These are phyloP conservation scores for Zygosaccharomyces rouxii DNA, from an alignment of 805 yeast species.

Conservation along the genomic window DNA sequence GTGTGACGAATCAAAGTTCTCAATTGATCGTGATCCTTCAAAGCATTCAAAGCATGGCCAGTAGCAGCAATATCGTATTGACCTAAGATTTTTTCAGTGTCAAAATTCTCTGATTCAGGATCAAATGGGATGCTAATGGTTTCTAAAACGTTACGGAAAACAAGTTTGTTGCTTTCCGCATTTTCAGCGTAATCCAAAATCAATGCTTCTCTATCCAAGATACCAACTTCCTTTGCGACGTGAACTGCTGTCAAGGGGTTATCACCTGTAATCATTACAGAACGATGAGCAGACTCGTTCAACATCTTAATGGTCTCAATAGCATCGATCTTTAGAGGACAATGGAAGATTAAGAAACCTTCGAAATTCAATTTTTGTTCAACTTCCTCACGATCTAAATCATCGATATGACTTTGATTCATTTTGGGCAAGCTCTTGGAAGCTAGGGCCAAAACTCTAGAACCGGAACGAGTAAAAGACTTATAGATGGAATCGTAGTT, in stretches of 20 bases:
- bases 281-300: constrained; percentile 92
- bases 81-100: constrained; percentile 47
- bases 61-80: constrained; percentile 85
- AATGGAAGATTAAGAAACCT: constrained; percentile 94
- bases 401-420: constrained; percentile 47
- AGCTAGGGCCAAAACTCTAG: constrained; percentile 94
- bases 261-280: constrained; percentile 98
- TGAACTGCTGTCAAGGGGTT: constrained; percentile 97
- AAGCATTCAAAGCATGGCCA: constrained; percentile 76
- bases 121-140: constrained; percentile 63
- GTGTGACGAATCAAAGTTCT: constrained; percentile 75
- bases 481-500: constrained; percentile 82
- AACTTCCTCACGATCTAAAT: constrained; percentile 67
- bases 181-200: constrained; percentile 83
- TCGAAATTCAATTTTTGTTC: constrained; percentile 75
- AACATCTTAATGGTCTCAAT: constrained; percentile 84
- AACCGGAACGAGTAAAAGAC: constrained; percentile 89
- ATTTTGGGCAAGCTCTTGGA: constrained; percentile 64
- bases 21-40: constrained; percentile 65
- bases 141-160: constrained; percentile 84
- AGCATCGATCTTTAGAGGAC: constrained; percentile 94
- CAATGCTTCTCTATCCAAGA: constrained; percentile 76
- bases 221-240: constrained; percentile 90
- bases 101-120: constrained; percentile 42
- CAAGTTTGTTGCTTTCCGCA: constrained; percentile 47